Evolutionary conservation across 192 early-diverging fungal genomes (phyloP), one percentile per base, ranked within the genome.

Genomic region (Backusella tarrabulga): DNA sequence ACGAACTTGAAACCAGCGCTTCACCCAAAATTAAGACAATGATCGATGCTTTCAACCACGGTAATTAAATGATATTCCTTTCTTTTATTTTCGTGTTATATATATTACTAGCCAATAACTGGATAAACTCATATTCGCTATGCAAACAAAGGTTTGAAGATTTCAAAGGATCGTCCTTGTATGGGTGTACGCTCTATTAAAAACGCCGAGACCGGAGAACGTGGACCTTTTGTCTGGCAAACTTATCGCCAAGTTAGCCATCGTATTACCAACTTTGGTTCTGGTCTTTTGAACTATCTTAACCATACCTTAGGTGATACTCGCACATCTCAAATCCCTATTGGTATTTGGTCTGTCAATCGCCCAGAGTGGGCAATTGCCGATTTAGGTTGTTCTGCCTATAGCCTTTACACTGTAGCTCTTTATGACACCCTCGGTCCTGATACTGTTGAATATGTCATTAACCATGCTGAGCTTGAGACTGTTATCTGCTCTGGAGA

Each of bases 371-470:
- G 95, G 92, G 80, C 86, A 17, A 88, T 96, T 70, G 77, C 90
- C 14, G 91, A 94, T 75, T 85, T 88, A 50, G 95, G 84, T 1
- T 86, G 90, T 26, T 79, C 90, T 40, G 86, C 88, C 52, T 92
- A 95, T 73, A 88, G 87, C 71, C 69, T 91, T 41, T 87, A 86
- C 71, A 83, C 87, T 5, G 95, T 97, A 12, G 90, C 96, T 6
- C 84, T 97, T 40, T 96, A 97, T 82, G 96, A 98, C 79, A 96
- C 95, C 21, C 87, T 98, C 17, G 97, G 95, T 67, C 88, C 91
- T 0, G 93, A 95, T 34, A 88, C 94, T 9, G 85, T 97, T 52
- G 89, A 93, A 83, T 96, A 92, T 73, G 94, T 97, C 44, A 76
- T 97, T 26, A 96, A 94, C 81, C 94, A 97, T 68, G 87, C 95